These are phyloP conservation scores for Cutaneotrichosporon mucoides DNA, from an alignment of 1,284 basidiomycete species.

Conservation along the genomic window DNA sequence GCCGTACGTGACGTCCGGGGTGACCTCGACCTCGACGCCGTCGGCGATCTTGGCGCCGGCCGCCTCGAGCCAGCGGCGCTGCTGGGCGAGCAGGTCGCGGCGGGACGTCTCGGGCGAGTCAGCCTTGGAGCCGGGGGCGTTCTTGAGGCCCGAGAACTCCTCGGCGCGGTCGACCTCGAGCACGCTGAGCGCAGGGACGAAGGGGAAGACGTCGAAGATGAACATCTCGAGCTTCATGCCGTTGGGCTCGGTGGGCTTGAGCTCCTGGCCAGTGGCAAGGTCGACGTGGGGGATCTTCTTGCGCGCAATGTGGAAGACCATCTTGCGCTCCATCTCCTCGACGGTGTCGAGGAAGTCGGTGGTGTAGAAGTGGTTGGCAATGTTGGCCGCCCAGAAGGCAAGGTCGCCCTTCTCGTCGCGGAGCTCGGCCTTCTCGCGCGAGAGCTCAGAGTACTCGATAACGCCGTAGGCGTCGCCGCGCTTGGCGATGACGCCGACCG, in stretches of 20 bases:
- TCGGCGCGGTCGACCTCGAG: constrained; percentile 83
- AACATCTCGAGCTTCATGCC: constrained; percentile 99
- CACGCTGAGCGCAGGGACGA: constrained; percentile 75
- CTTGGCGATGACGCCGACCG: constrained; percentile 89
- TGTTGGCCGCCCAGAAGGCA: constrained; percentile 90
- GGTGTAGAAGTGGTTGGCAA: constrained; percentile 98
- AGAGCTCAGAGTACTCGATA: constrained; percentile 97
- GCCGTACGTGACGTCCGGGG: constrained; percentile 80
- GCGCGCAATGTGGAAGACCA: constrained; percentile 95
- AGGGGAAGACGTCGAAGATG: constrained; percentile 98
- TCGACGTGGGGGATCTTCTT: constrained; percentile 93
- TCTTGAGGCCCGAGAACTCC: constrained; percentile 97
- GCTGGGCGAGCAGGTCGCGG: constrained; percentile 84
- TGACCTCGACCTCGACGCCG: constrained; percentile 75
- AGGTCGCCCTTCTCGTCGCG: constrained; percentile 70
- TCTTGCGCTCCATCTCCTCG: constrained; percentile 76
- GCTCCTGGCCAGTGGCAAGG: constrained; percentile 57
- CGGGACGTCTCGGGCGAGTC: constrained; percentile 90
- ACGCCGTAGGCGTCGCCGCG: constrained; percentile 80
- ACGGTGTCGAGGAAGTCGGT: constrained; percentile 75
- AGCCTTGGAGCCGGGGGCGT: constrained; percentile 89
- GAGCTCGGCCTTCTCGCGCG: constrained; percentile 74
- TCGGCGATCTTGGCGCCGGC: constrained; percentile 68
- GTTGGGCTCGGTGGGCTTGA: constrained; percentile 87
- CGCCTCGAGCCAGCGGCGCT: constrained; percentile 72